phyloP scores from a whole-genome alignment of 2,329 filamentous ascomycete species.

The Aspergillus thermomutatus region DNA sequence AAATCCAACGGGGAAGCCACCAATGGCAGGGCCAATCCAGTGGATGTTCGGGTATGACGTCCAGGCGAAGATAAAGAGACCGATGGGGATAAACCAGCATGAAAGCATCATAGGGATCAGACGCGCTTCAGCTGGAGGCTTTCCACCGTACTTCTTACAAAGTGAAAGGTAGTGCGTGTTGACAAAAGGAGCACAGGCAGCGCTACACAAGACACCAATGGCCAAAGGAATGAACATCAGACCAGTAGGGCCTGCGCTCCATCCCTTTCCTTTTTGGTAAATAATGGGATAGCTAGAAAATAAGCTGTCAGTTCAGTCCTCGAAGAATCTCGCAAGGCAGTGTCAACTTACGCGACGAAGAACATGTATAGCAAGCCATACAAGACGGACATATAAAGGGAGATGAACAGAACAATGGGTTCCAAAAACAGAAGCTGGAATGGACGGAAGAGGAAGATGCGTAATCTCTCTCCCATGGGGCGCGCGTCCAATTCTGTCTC shows the following conservation, averaged over 20 bases:
- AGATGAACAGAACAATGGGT: constrained; percentile 79
- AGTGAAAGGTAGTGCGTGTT: constrained; percentile 77
- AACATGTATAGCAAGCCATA: constrained; percentile 52
- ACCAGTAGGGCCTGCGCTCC: constrained; percentile 68
- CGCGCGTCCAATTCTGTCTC: constrained; percentile 75
- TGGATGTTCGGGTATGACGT: constrained; percentile 62
- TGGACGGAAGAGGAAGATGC: constrained; percentile 73
- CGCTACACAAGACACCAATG: constrained; percentile 67
- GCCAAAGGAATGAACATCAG: constrained; percentile 86
- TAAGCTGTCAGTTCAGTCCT: constrained; percentile 10
- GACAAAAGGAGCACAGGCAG: constrained; percentile 65
- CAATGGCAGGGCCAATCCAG: constrained; percentile 71
- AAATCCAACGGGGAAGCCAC: constrained; percentile 70
- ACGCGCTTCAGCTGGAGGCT: constrained; percentile 72
- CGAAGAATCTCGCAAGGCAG: constrained; percentile 17
- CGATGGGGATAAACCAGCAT: constrained; percentile 69
- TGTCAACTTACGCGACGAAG: constrained; percentile 52
- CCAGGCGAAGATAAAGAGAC: constrained; percentile 67
- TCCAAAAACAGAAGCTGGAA: constrained; percentile 83
- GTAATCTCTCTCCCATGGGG: constrained; percentile 64
- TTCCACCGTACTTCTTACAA: constrained; percentile 61
- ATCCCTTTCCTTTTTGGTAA: constrained; percentile 77
- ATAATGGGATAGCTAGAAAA: constrained; percentile 51
- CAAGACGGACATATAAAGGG: constrained; percentile 79
- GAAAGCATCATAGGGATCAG: constrained; percentile 79